A percentile compares a stretch with the other conserved stretches of the same genome.
phyloP scores from a whole-genome alignment of 208 protist genomes.

The Crithidia brevicula region DNA sequence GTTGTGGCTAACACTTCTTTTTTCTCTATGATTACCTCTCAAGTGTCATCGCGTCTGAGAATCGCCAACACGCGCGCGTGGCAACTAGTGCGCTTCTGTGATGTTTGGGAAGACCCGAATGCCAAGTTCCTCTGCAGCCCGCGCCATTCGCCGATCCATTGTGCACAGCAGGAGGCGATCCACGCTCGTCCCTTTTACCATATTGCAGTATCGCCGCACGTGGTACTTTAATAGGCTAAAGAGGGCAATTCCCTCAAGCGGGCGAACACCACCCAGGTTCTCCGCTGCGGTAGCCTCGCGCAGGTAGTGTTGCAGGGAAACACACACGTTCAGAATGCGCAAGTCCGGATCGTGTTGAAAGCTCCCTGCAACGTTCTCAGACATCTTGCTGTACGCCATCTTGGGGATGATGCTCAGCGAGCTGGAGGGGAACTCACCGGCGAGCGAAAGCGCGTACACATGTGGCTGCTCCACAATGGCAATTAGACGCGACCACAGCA shows the following conservation, averaged over 20 bases:
- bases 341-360: slow-evolving; percentile 71
- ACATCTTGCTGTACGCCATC: slow-evolving; percentile 69
- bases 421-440: slow-evolving; percentile 62
- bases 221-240: slow-evolving; percentile 89
- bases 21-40: too few relatives aligned
- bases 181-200: slow-evolving; percentile 59
- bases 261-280: slow-evolving; percentile 37
- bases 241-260: slow-evolving; percentile 70
- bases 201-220: slow-evolving; percentile 71
- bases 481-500: slow-evolving; percentile 78
- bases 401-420: slow-evolving; percentile 56
- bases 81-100: background rate
- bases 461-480: slow-evolving; percentile 51
- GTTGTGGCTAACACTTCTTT: too few relatives aligned
- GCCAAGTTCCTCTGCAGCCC: slow-evolving; percentile 59
- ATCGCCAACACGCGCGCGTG: too few relatives aligned
- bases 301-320: slow-evolving; percentile 71
- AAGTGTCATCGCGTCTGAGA: too few relatives aligned
- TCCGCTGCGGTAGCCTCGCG: slow-evolving; percentile 30
- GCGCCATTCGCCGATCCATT: slow-evolving; percentile 70
- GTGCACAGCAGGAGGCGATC: slow-evolving; percentile 76
- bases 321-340: slow-evolving; percentile 79
- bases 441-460: slow-evolving; percentile 60
- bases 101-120: slow-evolving; percentile 64
- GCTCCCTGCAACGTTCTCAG: slow-evolving; percentile 10